Percentiles rank a stretch among this genome's conserved stretches.
phyloP scores from a whole-genome alignment of 2,329 filamentous ascomycete species.

The Penicillium occitanis region DNA sequence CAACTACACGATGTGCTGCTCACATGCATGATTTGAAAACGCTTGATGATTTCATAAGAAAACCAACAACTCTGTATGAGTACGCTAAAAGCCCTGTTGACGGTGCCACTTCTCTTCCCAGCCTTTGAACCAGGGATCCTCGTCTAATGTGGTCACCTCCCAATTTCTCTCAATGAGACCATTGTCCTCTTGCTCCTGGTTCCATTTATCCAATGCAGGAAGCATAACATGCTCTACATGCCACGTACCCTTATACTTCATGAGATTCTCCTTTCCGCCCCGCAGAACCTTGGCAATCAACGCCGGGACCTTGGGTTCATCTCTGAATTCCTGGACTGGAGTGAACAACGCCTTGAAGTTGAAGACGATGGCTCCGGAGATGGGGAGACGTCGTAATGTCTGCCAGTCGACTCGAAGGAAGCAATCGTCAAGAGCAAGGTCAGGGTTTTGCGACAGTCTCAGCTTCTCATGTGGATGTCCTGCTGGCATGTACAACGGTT shows the following conservation, averaged over 20 bases:
- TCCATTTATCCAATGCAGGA: constrained; percentile 63
- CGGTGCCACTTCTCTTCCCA: constrained; percentile 75
- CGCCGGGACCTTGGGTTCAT: constrained; percentile 71
- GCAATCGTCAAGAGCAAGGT: constrained; percentile 59
- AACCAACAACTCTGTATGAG: constrained; percentile 8
- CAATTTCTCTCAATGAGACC: constrained; percentile 62
- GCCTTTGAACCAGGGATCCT: constrained; percentile 72
- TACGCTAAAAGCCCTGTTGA: constrained; percentile 58
- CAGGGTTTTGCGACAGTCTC: constrained; percentile 58
- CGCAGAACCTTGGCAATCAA: constrained; percentile 67
- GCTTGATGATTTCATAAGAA: neutral
- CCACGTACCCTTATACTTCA: constrained; percentile 81
- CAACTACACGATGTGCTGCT: neutral
- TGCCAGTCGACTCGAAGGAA: constrained; percentile 84
- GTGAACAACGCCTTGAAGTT: constrained; percentile 90
- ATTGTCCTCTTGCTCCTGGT: constrained; percentile 63
- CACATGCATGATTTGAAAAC: constrained; percentile 3
- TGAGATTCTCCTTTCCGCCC: constrained; percentile 67
- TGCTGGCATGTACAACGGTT: constrained; percentile 72
- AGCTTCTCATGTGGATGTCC: constrained; percentile 64
- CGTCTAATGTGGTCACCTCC: constrained; percentile 68
- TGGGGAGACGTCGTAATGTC: constrained; percentile 73
- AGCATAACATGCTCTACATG: constrained; percentile 73
- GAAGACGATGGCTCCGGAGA: constrained; percentile 75
- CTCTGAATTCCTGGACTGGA: constrained; percentile 64